These are phyloP conservation scores for Chaetomiaceae sp. DNA, from an alignment of 2,329 filamentous ascomycete genomes.

Conservation along the genomic window DNA sequence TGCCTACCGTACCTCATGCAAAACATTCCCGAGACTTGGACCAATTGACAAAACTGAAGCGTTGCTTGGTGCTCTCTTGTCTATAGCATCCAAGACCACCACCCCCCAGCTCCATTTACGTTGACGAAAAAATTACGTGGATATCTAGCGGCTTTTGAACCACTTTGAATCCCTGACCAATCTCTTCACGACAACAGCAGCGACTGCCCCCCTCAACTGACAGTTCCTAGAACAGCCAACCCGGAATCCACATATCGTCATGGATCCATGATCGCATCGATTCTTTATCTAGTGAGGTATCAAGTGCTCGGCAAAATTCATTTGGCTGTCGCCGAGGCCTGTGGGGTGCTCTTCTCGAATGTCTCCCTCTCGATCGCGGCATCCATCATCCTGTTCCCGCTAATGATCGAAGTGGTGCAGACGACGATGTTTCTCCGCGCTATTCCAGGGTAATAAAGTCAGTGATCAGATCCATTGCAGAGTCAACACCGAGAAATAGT, in stretches of 20 bases:
- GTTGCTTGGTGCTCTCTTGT: too few relatives aligned
- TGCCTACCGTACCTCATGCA: neutral
- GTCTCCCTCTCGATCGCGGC: slow-evolving; percentile 70
- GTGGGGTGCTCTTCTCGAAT: slow-evolving; percentile 46
- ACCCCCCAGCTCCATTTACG: too few relatives aligned
- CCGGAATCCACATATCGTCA: neutral
- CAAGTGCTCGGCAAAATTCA: too few relatives aligned
- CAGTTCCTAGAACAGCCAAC: neutral
- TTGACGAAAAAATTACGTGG: too few relatives aligned
- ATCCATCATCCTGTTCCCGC: slow-evolving; percentile 83
- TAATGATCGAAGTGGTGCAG: slow-evolving; percentile 87
- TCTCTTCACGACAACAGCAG: neutral
- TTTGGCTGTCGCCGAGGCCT: slow-evolving; percentile 17
- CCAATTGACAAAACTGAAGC: too few relatives aligned
- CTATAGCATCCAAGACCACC: too few relatives aligned
- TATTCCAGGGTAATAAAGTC: slow-evolving; percentile 33
- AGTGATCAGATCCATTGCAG: neutral
- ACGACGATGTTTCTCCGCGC: slow-evolving; percentile 80
- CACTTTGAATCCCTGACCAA: neutral
- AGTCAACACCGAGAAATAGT: too few relatives aligned
- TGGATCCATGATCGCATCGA: too few relatives aligned
- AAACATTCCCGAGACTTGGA: neutral
- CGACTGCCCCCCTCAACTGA: too few relatives aligned
- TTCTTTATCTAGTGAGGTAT: too few relatives aligned
- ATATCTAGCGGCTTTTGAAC: neutral